These are phyloP conservation scores for Fusarium sp. DNA, from an alignment of 2,329 filamentous ascomycete species.

Conservation along the genomic window DNA sequence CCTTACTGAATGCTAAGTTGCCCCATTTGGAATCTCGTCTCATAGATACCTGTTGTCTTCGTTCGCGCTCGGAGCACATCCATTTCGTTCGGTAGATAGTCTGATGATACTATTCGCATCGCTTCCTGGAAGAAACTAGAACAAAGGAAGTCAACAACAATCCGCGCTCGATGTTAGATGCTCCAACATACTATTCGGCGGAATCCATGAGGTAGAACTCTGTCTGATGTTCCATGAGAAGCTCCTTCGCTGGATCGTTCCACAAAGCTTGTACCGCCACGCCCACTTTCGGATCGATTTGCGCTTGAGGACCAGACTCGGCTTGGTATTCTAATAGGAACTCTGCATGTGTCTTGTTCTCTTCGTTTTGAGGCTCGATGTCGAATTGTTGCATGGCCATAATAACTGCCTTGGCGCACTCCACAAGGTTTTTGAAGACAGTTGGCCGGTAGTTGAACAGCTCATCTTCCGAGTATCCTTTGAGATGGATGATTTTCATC, in stretches of 20 bases:
- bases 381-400: conserved; percentile 91
- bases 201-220: conserved; percentile 99
- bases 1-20: conserved; percentile 97
- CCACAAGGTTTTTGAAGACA: conserved; percentile 97
- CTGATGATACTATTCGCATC: conserved; percentile 79
- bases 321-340: conserved; percentile 89
- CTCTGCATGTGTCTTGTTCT: conserved; percentile 77
- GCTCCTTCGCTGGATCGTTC: conserved; percentile 85
- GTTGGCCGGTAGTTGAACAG: conserved; percentile 93
- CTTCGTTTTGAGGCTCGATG: conserved; percentile 77
- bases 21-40: conserved; percentile 98
- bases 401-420: conserved; percentile 94
- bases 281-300: conserved; percentile 82
- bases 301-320: conserved; percentile 87
- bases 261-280: conserved; percentile 87
- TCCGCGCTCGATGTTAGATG: not conserved
- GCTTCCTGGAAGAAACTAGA: conserved; percentile 95
- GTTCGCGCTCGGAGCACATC: conserved; percentile 95
- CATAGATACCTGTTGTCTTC: conserved; percentile 99
- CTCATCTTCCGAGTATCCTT: conserved; percentile 95
- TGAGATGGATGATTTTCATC: conserved; percentile 99
- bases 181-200: conserved; percentile 83
- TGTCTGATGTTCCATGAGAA: conserved; percentile 90
- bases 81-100: conserved; percentile 93
- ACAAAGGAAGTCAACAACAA: conserved; percentile 7